Conservation (phyloP, 2,329 filamentous ascomycete genomes). For the Ophiocordyceps robertsii region DNA sequence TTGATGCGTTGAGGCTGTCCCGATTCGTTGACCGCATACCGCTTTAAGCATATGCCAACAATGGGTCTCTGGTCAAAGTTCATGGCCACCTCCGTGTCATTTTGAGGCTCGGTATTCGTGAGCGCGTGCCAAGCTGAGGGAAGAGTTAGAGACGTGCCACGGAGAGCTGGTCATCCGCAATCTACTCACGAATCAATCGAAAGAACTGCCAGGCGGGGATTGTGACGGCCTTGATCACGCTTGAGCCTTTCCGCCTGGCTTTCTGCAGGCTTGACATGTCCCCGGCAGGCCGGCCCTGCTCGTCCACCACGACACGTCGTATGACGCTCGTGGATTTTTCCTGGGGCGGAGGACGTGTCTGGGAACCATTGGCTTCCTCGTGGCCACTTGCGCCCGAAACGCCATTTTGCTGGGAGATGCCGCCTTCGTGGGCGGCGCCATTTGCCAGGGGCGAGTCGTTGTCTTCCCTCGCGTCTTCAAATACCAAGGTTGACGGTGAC, state of each 20-base stretch:
- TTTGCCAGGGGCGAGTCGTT: background rate
- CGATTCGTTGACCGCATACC: slow-evolving; percentile 59
- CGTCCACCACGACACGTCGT: slow-evolving; percentile 42
- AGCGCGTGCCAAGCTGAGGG: slow-evolving; percentile 68
- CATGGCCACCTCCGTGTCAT: slow-evolving; percentile 70
- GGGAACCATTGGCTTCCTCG: slow-evolving; percentile 1
- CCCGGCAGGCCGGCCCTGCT: slow-evolving; percentile 29
- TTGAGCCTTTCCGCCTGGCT: slow-evolving; percentile 31
- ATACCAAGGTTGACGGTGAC: slow-evolving; percentile 8
- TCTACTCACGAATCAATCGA: slow-evolving; percentile 66
- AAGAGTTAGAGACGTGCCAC: background rate
- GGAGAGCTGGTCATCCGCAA: slow-evolving; percentile 8
- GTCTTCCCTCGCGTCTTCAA: background rate
- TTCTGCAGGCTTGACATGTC: slow-evolving; percentile 26
- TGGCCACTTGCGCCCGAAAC: background rate
- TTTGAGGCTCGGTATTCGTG: slow-evolving; percentile 35
- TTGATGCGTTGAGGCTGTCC: slow-evolving; percentile 60
- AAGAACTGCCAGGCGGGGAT: slow-evolving; percentile 99
- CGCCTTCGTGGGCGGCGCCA: background rate
- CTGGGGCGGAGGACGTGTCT: slow-evolving; percentile 16
- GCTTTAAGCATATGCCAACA: slow-evolving; percentile 83
- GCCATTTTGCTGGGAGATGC: background rate
- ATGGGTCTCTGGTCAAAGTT: slow-evolving; percentile 81
- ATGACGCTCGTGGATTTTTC: slow-evolving; percentile 47
- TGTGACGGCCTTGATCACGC: slow-evolving; percentile 64